A percentile compares a stretch with the other conserved stretches of the same genome.
Conservation (phyloP, 768 basidiomycete species). For the Kwoniella mangroviensis region DNA sequence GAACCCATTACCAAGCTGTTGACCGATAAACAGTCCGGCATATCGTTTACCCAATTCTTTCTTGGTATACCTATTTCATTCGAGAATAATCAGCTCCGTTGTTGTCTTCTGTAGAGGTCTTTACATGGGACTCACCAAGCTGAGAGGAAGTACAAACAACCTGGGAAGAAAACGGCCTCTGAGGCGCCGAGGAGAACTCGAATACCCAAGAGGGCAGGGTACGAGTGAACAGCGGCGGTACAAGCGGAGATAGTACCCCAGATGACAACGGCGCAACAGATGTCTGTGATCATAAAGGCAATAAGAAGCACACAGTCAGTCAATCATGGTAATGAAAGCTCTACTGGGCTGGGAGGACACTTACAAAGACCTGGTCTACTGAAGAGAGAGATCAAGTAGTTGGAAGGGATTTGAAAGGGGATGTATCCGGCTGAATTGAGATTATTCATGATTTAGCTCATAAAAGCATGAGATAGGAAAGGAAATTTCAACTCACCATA, state of each 20-base stretch:
- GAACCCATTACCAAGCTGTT: conserved; percentile 52
- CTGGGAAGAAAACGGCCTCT: conserved; percentile 47
- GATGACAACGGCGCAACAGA: conserved; percentile 33
- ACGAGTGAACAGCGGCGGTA: conserved; percentile 41
- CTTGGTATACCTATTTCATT: conserved; percentile 31
- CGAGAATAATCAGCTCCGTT: no score
- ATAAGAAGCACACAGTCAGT: not conserved
- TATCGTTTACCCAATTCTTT: conserved; percentile 45
- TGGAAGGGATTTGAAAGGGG: conserved; percentile 46
- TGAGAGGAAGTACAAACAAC: conserved; percentile 44
- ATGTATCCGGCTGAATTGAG: conserved; percentile 28
- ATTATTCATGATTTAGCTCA: not conserved
- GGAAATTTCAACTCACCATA: conserved; percentile 26
- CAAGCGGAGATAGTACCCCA: conserved; percentile 40
- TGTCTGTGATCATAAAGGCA: conserved; percentile 26
- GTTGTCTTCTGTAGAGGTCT: no score
- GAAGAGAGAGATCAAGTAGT: conserved; percentile 47
- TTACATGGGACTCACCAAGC: conserved; percentile 25
- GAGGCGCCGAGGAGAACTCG: conserved; percentile 36
- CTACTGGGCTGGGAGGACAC: not conserved
- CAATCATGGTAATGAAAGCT: no score
- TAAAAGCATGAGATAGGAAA: not conserved
- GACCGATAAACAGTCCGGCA: conserved; percentile 45
- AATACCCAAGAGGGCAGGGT: conserved; percentile 31
- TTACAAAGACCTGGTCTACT: conserved; percentile 41